Evolutionary conservation across 2,329 filamentous ascomycete species (phyloP), one percentile per base, ranked within the genome.

Genomic region (Colletotrichum noveboracense): DNA sequence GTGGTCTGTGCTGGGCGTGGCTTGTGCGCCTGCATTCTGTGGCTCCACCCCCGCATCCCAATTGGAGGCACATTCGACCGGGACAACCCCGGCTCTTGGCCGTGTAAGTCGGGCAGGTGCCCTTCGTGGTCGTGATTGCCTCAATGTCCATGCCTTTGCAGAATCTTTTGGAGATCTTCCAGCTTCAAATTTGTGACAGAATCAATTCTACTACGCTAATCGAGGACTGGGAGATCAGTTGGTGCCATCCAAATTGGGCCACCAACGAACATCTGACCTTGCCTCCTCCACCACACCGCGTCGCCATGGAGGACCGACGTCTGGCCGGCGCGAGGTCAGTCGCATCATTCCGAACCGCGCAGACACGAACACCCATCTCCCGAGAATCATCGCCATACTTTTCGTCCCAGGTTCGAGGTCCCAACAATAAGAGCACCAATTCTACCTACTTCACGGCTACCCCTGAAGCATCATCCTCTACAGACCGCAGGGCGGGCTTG

Each of bases 101-200:
- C 62, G 48, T 76, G 70, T 76, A 76, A 76, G 74, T 74, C 72
- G 52, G 66, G 72, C 55, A 75, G 72, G 72, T 18, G 10, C 36
- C 28, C 18, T n/a, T 24, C n/a, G 60, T 52, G 6, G 24, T 56
- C 34, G 36, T 60, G 30, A 16, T 24, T 16, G 66, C 16, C 43
- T 52, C 43, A 14, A 34, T 43, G 56, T 28, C 43, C 12, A 6
- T 24, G 24, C 62, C 21, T 21, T n/a, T 55, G 14, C 13, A 10
- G 14, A 2, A 18, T 58, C n/a, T 30, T 58, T 14, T 58, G 3
- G n/a, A 21, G n/a, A 21, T 21, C n/a, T 21, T 4, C 43, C n/a
- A 52, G 4, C 2, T 18, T 52, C n/a, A 2, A 52, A 5, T 2
- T 7, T 21, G 43, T 21, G n/a, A n/a, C 10, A 21, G 6, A 13